These are phyloP conservation scores for Hypoxylon sp. DNA, from an alignment of 2,329 filamentous ascomycete species.

Conservation along the genomic window DNA sequence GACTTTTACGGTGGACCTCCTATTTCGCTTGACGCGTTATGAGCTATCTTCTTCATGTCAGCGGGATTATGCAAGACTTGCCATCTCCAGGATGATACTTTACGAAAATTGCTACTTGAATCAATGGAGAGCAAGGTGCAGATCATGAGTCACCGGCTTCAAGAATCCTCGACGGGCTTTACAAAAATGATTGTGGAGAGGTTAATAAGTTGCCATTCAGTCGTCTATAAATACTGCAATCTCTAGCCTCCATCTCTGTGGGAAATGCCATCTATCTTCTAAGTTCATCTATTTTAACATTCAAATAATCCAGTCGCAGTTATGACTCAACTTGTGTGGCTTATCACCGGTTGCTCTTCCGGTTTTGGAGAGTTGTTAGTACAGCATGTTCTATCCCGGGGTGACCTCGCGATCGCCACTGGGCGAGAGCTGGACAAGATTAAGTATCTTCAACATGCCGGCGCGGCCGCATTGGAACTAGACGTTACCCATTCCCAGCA, in stretches of 20 bases:
- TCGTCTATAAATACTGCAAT: background rate
- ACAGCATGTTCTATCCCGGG: conserved; percentile 27
- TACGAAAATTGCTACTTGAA: background rate
- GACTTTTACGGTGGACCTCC: background rate
- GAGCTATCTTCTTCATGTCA: conserved; percentile 9
- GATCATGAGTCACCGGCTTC: background rate
- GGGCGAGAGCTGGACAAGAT: conserved; percentile 32
- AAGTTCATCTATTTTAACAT: background rate
- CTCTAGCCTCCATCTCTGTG: background rate
- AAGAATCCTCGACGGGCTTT: background rate
- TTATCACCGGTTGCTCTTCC: conserved; percentile 39
- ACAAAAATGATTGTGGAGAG: background rate
- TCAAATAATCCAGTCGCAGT: background rate
- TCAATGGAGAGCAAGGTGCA: background rate
- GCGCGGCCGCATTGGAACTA: conserved; percentile 32
- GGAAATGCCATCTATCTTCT: background rate
- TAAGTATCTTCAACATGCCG: conserved; percentile 26
- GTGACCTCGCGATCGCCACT: conserved; percentile 35
- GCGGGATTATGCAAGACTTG: conserved; percentile 7
- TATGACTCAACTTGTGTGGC: conserved; percentile 38
- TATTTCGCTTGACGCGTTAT: background rate
- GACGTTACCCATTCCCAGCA: conserved; percentile 36
- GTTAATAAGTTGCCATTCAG: background rate
- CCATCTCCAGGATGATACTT: background rate
- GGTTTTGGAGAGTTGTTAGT: conserved; percentile 36